These are phyloP conservation scores for Oryza glumipatula DNA, from an alignment of 176 grass and related monocot genomes.

Conservation along the genomic window DNA sequence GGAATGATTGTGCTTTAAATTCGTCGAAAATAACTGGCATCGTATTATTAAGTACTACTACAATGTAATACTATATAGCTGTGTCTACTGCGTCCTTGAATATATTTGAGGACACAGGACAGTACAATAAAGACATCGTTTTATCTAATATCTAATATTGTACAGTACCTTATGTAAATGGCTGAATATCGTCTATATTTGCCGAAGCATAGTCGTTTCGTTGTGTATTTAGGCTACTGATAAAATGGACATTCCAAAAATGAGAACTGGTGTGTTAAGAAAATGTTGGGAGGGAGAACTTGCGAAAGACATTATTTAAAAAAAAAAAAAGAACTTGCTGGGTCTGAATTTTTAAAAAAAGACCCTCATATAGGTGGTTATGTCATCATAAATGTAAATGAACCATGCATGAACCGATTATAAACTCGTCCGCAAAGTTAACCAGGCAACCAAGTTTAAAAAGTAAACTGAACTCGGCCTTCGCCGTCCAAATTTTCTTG, in stretches of 20 bases:
- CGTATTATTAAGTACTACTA: neutral
- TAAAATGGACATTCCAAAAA: neutral
- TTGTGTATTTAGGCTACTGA: neutral
- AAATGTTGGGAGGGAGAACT: neutral
- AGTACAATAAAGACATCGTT: constrained; percentile 32
- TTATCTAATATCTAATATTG: neutral
- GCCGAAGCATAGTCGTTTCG: neutral
- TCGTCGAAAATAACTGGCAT: constrained; percentile 50
- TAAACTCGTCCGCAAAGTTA: no score
- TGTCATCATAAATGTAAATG: no score
- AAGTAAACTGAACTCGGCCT: no score
- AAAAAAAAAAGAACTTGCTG: no score
- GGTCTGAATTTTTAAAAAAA: no score
- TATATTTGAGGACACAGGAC: constrained; percentile 11
- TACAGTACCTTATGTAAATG: neutral
- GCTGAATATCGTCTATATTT: neutral
- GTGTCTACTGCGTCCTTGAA: neutral
- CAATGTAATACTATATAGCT: constrained; percentile 4
- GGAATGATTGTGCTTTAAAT: constrained; percentile 4
- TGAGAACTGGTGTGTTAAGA: neutral
- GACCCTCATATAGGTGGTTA: no score
- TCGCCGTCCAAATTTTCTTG: no score
- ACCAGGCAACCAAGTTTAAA: no score
- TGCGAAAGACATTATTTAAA: no score
- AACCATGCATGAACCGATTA: no score